phyloP scores from a whole-genome alignment of 2,329 filamentous ascomycete species.

The Trichophyton mentagrophytes region DNA sequence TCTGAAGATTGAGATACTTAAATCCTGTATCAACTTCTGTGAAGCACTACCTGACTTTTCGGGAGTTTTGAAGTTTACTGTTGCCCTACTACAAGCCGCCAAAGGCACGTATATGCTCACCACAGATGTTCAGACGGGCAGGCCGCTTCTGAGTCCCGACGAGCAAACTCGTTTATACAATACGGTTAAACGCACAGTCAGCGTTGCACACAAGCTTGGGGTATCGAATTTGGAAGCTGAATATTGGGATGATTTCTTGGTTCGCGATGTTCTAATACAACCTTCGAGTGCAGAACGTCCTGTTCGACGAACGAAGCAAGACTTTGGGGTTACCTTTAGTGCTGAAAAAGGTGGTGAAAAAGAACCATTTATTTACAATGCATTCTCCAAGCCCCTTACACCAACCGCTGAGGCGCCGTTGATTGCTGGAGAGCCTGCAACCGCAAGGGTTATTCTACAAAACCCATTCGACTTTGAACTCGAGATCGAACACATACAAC shows the following conservation, averaged over 20 bases:
- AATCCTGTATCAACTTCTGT: constrained; percentile 83
- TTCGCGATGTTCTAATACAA: constrained; percentile 63
- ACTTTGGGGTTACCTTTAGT: constrained; percentile 34
- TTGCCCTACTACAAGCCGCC: constrained; percentile 68
- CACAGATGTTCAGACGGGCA: constrained; percentile 52
- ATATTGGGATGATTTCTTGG: constrained; percentile 94
- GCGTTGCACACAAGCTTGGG: constrained; percentile 62
- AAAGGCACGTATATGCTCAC: constrained; percentile 61
- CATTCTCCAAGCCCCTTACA: constrained; percentile 60
- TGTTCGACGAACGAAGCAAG: constrained; percentile 48
- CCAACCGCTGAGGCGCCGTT: constrained; percentile 52
- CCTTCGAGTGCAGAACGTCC: constrained; percentile 48
- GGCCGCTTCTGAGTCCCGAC: constrained; percentile 59
- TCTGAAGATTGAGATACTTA: constrained; percentile 74
- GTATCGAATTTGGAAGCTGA: constrained; percentile 58
- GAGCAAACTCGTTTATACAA: constrained; percentile 76
- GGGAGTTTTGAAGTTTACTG: constrained; percentile 77
- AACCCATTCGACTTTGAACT: constrained; percentile 92
- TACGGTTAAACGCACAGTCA: constrained; percentile 74
- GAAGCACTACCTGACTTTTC: constrained; percentile 87
- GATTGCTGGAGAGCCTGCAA: constrained; percentile 64
- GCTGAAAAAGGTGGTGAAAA: constrained; percentile 30
- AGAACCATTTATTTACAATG: constrained; percentile 91
- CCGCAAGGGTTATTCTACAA: constrained; percentile 72
- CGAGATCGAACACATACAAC: constrained; percentile 66